These are phyloP conservation scores for Citrus medica DNA, from an alignment of 345 rosid genomes.

Conservation along the genomic window DNA sequence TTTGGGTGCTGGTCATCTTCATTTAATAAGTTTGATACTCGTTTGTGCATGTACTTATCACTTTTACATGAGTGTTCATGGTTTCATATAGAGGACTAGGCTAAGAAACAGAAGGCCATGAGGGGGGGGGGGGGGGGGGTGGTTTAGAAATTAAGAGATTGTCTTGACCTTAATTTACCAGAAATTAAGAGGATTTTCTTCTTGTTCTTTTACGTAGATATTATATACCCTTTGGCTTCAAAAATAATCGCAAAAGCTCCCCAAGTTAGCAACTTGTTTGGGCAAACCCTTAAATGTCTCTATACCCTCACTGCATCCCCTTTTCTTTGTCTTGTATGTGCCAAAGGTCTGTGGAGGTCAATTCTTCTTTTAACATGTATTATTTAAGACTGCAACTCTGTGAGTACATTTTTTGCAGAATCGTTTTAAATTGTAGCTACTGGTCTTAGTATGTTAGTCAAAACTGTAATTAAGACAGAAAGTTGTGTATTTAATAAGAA, in stretches of 20 bases:
- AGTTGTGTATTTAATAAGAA: background rate
- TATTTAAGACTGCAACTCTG: background rate
- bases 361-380: background rate
- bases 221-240: background rate
- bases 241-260: background rate
- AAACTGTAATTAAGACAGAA: background rate
- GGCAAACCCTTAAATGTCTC: background rate
- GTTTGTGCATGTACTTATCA: too few species aligned
- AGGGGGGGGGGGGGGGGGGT: too few species aligned
- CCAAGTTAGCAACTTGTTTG: background rate
- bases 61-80: too few species aligned
- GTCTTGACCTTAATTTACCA: too few species aligned
- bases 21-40: too few species aligned
- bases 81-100: too few species aligned
- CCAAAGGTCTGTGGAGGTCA: background rate
- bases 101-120: too few species aligned
- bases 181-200: too few species aligned
- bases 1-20: too few species aligned
- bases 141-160: background rate
- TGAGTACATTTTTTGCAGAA: background rate
- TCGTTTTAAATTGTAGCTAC: background rate
- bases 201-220: background rate
- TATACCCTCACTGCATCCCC: background rate
- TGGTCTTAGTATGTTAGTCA: background rate
- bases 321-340: background rate